phyloP scores from a whole-genome alignment of 140 eudicot species.

The Erigeron philadelphicus region DNA sequence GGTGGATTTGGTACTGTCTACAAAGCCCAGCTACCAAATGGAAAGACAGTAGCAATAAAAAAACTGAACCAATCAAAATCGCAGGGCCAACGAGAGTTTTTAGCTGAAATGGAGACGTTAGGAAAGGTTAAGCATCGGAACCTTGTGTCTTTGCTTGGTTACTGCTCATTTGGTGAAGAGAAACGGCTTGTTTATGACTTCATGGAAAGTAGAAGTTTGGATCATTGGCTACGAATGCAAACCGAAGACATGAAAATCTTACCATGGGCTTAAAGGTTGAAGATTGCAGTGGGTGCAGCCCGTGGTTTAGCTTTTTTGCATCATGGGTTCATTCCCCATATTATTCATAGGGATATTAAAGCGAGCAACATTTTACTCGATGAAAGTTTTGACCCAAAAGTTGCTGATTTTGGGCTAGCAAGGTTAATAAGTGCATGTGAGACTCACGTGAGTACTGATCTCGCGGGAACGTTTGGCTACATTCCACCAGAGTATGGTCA shows the following conservation, averaged over 20 bases:
- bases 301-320: constrained; percentile 82
- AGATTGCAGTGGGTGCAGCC: constrained; percentile 75
- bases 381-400: constrained; percentile 70
- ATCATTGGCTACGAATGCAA: constrained; percentile 61
- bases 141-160: constrained; percentile 70
- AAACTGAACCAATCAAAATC: constrained; percentile 63
- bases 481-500: constrained; percentile 92
- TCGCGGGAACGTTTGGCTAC: constrained; percentile 87
- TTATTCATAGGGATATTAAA: constrained; percentile 79
- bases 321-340: constrained; percentile 73
- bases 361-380: constrained; percentile 67
- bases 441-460: constrained; percentile 77
- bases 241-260: constrained; percentile 41
- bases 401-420: constrained; percentile 86
- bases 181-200: constrained; percentile 73
- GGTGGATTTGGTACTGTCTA: constrained; percentile 90
- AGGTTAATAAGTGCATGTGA: constrained; percentile 82
- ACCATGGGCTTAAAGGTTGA: constrained; percentile 55
- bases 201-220: constrained; percentile 77
- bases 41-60: constrained; percentile 66
- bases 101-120: constrained; percentile 87
- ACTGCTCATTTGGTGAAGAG: constrained; percentile 72
- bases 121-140: constrained; percentile 77
- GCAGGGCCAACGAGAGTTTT: constrained; percentile 73
- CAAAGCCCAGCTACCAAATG: constrained; percentile 61